Conservation (phyloP, 352 stramenopile genomes). For the Globisporangium paddicum region DNA sequence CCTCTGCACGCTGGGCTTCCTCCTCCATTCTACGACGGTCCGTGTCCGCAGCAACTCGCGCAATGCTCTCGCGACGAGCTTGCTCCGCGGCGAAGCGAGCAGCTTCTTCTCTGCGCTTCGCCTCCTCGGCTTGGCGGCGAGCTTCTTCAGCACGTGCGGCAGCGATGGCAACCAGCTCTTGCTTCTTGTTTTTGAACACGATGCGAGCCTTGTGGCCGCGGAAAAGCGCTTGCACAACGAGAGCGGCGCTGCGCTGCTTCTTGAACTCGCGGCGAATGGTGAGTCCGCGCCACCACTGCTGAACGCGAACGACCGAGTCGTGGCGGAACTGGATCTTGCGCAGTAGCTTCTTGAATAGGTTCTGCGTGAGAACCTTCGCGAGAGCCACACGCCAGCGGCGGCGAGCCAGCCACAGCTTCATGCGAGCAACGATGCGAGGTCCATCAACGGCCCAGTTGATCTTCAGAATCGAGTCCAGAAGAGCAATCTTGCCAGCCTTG, state of each 20-base stretch:
- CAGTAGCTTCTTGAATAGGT: slow-evolving; percentile 39
- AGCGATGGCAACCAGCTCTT: slow-evolving; percentile 77
- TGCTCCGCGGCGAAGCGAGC: slow-evolving; percentile 51
- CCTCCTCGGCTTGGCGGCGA: slow-evolving; percentile 71
- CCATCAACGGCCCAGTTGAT: slow-evolving; percentile 63
- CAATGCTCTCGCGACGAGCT: slow-evolving; percentile 50
- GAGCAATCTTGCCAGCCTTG: slow-evolving; percentile 65
- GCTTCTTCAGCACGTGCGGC: slow-evolving; percentile 69
- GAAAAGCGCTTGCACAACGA: slow-evolving; percentile 79
- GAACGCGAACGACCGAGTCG: slow-evolving; percentile 60
- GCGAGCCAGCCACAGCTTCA: slow-evolving; percentile 67
- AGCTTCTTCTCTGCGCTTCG: slow-evolving; percentile 78
- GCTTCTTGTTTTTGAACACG: slow-evolving; percentile 82
- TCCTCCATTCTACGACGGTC: slow-evolving; percentile 70
- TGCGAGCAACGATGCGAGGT: slow-evolving; percentile 49
- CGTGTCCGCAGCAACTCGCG: slow-evolving; percentile 42
- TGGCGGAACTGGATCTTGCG: slow-evolving; percentile 63
- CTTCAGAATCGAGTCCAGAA: slow-evolving; percentile 76
- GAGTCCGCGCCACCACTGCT: slow-evolving; percentile 82
- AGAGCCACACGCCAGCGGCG: slow-evolving; percentile 67
- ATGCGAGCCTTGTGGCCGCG: slow-evolving; percentile 67
- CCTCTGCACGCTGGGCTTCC: slow-evolving; percentile 56
- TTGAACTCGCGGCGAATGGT: slow-evolving; percentile 74
- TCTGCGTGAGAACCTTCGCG: slow-evolving; percentile 64
- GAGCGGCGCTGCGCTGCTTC: slow-evolving; percentile 66